Evolutionary conservation across 2,329 filamentous ascomycete genomes (phyloP).

Genomic region (Xylariaceae sp.): DNA sequence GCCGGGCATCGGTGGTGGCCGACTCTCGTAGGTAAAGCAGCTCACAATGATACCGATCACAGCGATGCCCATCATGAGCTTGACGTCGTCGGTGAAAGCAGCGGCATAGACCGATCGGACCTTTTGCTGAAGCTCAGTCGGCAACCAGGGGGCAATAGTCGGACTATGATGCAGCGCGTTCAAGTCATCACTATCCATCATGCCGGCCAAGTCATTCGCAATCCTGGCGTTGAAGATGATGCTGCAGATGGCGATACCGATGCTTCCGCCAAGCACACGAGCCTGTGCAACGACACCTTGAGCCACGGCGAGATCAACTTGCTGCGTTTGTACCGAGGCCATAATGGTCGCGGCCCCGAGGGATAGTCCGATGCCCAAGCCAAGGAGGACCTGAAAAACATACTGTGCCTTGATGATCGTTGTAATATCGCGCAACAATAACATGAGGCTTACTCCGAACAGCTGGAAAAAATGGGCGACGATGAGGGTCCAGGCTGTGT

Average conservation of each 20-base stretch:
- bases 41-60: constrained; percentile 41
- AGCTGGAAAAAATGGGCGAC: constrained; percentile 47
- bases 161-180: constrained; percentile 42
- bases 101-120: constrained; percentile 41
- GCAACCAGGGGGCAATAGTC: constrained; percentile 35
- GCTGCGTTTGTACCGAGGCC: constrained; percentile 47
- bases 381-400: constrained; percentile 52
- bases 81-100: constrained; percentile 44
- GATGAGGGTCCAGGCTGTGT: constrained; percentile 48
- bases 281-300: constrained; percentile 57
- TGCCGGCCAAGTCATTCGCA: constrained; percentile 34
- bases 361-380: constrained; percentile 54
- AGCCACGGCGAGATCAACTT: constrained; percentile 49
- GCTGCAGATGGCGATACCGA: constrained; percentile 55
- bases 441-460: constrained; percentile 47
- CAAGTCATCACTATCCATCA: constrained; percentile 37
- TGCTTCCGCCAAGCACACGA: constrained; percentile 54
- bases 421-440: constrained; percentile 35
- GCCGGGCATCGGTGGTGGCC: constrained; percentile 34
- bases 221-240: constrained; percentile 50
- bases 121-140: constrained; percentile 30
- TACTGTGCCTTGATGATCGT: constrained; percentile 42
- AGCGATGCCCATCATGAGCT: constrained; percentile 42
- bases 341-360: constrained; percentile 55
- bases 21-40: constrained; percentile 40